Evolutionary conservation across 73 alveolate genomes (phyloP).

Genomic region (Paramecium primaurelia): DNA sequence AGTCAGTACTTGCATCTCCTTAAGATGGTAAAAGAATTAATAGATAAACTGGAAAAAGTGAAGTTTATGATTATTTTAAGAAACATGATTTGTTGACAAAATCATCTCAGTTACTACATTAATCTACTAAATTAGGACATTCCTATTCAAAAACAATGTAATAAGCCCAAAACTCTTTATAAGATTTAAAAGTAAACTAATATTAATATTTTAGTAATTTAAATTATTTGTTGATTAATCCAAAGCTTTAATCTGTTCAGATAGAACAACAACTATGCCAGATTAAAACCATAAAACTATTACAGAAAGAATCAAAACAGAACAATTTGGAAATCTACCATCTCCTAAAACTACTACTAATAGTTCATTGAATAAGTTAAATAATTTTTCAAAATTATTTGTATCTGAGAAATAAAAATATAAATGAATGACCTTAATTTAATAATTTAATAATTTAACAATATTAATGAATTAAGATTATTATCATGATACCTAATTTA

Average conservation of each 20-base stretch:
- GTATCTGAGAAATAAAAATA: not conserved
- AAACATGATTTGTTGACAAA: slow-evolving; percentile 27
- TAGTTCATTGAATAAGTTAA: not conserved
- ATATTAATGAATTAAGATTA: not conserved
- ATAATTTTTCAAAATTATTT: not conserved
- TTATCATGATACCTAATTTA: no score
- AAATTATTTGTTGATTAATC: slow-evolving; percentile 29
- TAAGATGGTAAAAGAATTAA: not conserved
- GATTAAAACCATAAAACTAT: not conserved
- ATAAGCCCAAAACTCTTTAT: not conserved
- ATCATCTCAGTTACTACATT: slow-evolving; percentile 10
- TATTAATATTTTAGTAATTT: not conserved
- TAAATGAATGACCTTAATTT: not conserved
- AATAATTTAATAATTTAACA: not conserved
- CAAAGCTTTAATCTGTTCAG: not conserved
- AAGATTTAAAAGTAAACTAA: not conserved
- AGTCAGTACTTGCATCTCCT: not conserved
- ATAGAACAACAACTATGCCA: slow-evolving; percentile 11
- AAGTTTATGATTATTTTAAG: slow-evolving; percentile 30
- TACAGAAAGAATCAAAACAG: not conserved
- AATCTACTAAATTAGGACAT: not conserved
- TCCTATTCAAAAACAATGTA: slow-evolving; percentile 2
- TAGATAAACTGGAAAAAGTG: not conserved
- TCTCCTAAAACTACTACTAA: slow-evolving; percentile 27
- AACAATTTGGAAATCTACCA: not conserved